Base-by-base conservation (phyloP, 805 yeast genomes). In the Pichia cephalocereana region DNA sequence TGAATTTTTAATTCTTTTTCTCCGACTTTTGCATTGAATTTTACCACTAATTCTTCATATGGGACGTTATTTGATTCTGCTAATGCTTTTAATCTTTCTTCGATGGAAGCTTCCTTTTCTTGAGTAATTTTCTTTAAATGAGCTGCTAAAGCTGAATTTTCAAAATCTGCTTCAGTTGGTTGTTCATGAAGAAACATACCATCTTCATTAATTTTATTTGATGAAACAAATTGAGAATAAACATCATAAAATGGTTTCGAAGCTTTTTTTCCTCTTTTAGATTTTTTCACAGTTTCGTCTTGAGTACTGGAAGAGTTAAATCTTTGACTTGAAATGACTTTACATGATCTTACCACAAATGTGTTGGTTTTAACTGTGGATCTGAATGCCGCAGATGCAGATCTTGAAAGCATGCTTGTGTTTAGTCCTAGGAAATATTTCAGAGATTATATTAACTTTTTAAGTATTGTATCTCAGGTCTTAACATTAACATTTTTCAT, bases 41-140 rank as follows among this genome's bases (percentile, higher is more conserved):
- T 43, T 11, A 47, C 42, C 26, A 55, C 52, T 15, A 64, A 52
- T 17, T 57, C 58, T 8, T 56, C 56, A 8, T 57, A 46, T 19
- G 54, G 43, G 19, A 61, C 39, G 14, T 52, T 48, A 39, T 55
- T 49, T 32, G 49, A 43, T 32, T 55, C 41, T 11, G 68, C 57
- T 44, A 64, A 48, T 17, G 49, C 28, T 39, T 52, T 48, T 38
- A 64, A 52, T 47, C 61, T 62, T 44, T 54, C 50, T 8, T 59
- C 55, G 37, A 64, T 60, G 18, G 62, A 45, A 10, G 44, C 45
- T 26, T 53, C 53, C 43, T 59, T 60, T 42, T 60, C 60, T 11
- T 46, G 28, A 14, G 44, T 54, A 10, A 55, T 42, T 38, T 52
- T 42, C 23, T 49, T 44, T 41, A 61, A 32, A 41, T 60, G 51